phyloP scores from a whole-genome alignment of 495 filamentous ascomycete genomes.

The Penicillium tannophilum region DNA sequence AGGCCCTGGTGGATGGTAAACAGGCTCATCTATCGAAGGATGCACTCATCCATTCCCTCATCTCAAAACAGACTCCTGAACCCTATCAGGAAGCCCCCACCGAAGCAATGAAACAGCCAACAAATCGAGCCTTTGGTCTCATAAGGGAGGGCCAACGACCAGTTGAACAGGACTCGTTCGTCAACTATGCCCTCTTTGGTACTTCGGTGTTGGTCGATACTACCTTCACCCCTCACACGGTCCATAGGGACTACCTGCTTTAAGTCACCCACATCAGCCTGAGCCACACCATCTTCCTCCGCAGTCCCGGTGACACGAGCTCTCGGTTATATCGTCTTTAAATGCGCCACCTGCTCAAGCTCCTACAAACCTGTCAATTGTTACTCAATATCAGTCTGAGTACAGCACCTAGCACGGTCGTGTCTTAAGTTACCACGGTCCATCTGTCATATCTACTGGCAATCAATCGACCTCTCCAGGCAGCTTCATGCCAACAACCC shows the following conservation, averaged over 20 bases:
- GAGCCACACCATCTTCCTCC: not conserved
- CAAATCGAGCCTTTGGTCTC: not conserved
- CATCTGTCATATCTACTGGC: not conserved
- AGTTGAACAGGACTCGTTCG: not conserved
- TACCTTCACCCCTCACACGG: not conserved
- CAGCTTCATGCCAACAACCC: not conserved
- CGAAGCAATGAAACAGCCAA: not conserved
- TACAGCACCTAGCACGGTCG: not conserved
- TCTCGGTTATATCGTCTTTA: not conserved
- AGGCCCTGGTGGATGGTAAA: not conserved
- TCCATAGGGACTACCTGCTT: not conserved
- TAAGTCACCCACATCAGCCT: not conserved
- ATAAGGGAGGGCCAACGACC: not conserved
- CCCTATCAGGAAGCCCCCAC: not conserved
- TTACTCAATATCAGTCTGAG: not conserved
- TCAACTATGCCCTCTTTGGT: not conserved
- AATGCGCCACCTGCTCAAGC: not conserved
- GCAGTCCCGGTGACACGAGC: not conserved
- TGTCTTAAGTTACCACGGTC: too few species aligned
- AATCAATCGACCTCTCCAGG: not conserved
- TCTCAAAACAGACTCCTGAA: not conserved
- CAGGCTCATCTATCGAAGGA: not conserved
- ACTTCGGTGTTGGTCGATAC: not conserved
- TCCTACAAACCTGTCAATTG: not conserved
- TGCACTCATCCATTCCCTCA: not conserved